phyloP scores from a whole-genome alignment of 257 asterid genomes.

The Eucommia ulmoides region DNA sequence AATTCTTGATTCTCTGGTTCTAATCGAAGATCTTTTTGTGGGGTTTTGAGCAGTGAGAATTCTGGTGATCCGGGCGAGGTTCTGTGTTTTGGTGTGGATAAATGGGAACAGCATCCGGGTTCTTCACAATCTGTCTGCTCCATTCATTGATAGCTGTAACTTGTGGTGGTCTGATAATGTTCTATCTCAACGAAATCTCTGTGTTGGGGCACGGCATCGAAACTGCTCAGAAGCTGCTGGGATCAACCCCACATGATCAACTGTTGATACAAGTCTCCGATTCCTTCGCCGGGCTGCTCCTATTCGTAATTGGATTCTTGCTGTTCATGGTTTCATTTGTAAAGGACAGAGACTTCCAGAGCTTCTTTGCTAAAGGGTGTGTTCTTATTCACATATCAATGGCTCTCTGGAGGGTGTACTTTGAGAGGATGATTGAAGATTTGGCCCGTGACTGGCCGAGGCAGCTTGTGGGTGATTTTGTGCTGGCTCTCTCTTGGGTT shows the following conservation, averaged over 20 bases:
- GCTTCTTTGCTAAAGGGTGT: constrained; percentile 53
- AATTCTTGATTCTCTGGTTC: not conserved
- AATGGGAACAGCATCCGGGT: constrained; percentile 44
- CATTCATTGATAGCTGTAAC: constrained; percentile 37
- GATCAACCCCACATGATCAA: constrained; percentile 59
- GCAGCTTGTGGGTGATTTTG: constrained; percentile 52
- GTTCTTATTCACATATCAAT: constrained; percentile 35
- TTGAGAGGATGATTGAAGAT: constrained; percentile 62
- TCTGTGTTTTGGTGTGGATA: not conserved
- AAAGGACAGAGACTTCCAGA: constrained; percentile 52
- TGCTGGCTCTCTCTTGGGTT: constrained; percentile 55
- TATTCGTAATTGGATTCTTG: constrained; percentile 40
- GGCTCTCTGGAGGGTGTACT: constrained; percentile 56
- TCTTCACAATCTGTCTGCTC: constrained; percentile 36
- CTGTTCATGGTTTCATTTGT: constrained; percentile 64
- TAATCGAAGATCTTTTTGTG: not conserved
- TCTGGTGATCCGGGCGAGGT: not conserved
- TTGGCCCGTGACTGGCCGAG: constrained; percentile 61
- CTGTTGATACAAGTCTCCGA: constrained; percentile 36
- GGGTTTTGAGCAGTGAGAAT: not conserved
- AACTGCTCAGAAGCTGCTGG: constrained; percentile 40
- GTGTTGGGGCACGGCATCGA: constrained; percentile 48
- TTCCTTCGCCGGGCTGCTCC: constrained; percentile 53
- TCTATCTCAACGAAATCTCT: constrained; percentile 38
- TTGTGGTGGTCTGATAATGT: constrained; percentile 51